Evolutionary conservation across 2,329 filamentous ascomycete genomes (phyloP).

Genomic region (Hymenoscyphus infarciens): DNA sequence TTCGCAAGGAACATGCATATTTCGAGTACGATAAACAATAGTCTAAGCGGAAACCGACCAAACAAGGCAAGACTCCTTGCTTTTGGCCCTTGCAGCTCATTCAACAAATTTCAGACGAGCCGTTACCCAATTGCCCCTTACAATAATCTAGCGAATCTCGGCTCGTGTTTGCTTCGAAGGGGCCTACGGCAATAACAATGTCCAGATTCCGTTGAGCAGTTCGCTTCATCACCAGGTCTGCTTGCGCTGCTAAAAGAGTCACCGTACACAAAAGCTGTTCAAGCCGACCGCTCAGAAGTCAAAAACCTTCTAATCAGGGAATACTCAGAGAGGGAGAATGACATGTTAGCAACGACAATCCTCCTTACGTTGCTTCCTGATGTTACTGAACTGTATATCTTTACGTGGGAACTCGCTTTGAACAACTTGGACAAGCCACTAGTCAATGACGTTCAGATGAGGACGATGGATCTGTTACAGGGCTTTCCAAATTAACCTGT

Average conservation of each 20-base stretch:
- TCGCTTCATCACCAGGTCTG: not conserved
- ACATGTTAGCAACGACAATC: not conserved
- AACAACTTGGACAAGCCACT: not conserved
- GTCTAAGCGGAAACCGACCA: not conserved
- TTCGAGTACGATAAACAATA: not conserved
- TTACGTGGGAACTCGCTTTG: not conserved
- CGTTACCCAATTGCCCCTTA: not conserved
- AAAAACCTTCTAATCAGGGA: not conserved
- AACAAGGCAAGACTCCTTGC: not conserved
- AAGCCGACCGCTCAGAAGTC: not conserved
- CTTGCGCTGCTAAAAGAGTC: not conserved
- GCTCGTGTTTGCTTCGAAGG: not conserved
- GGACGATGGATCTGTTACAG: too few species aligned
- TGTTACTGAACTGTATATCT: not conserved
- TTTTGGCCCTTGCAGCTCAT: not conserved
- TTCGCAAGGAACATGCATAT: not conserved
- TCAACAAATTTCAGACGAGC: not conserved
- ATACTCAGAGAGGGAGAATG: not conserved
- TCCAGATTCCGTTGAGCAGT: not conserved
- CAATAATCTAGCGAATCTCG: not conserved
- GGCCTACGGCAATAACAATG: not conserved
- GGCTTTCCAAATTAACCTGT: too few species aligned
- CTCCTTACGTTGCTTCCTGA: not conserved
- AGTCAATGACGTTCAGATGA: not conserved
- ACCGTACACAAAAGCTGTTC: not conserved